Conservation (phyloP, 352 stramenopile species). For the Phytophthora pistaciae region DNA sequence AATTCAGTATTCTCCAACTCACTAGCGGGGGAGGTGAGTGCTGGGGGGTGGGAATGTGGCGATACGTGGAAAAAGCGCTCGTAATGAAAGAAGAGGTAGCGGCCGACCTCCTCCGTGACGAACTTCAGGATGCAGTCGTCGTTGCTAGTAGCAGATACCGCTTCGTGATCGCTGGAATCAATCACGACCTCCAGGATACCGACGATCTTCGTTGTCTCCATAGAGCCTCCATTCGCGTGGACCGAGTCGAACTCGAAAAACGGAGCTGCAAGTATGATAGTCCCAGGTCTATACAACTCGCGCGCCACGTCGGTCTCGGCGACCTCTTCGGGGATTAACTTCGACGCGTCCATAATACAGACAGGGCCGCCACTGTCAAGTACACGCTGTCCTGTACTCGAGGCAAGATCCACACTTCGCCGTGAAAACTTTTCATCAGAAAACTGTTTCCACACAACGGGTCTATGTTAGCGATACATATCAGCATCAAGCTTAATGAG, state of each 20-base stretch:
- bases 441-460: constrained; percentile 47
- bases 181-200: constrained; percentile 77
- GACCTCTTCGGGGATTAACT: constrained; percentile 21
- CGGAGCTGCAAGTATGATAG: constrained; percentile 62
- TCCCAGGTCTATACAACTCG: constrained; percentile 48
- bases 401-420: constrained; percentile 38
- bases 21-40: constrained; percentile 10
- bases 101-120: constrained; percentile 65
- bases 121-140: constrained; percentile 77
- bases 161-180: constrained; percentile 22
- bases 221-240: constrained; percentile 18
- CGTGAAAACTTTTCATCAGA: constrained; percentile 64
- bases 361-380: constrained; percentile 39
- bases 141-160: constrained; percentile 48
- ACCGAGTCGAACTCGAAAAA: constrained; percentile 34
- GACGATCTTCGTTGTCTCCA: constrained; percentile 48
- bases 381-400: constrained; percentile 44
- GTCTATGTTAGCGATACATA: background rate
- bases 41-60: background rate
- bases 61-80: constrained; percentile 66
- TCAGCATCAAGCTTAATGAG: background rate
- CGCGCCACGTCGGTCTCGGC: constrained; percentile 34
- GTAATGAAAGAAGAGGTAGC: constrained; percentile 85
- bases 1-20: constrained; percentile 26
- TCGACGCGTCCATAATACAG: constrained; percentile 31